Evolutionary conservation across 768 basidiomycete genomes (phyloP), one percentile per base, ranked within the genome.

Genomic region (Xanthoconium purpureum): DNA sequence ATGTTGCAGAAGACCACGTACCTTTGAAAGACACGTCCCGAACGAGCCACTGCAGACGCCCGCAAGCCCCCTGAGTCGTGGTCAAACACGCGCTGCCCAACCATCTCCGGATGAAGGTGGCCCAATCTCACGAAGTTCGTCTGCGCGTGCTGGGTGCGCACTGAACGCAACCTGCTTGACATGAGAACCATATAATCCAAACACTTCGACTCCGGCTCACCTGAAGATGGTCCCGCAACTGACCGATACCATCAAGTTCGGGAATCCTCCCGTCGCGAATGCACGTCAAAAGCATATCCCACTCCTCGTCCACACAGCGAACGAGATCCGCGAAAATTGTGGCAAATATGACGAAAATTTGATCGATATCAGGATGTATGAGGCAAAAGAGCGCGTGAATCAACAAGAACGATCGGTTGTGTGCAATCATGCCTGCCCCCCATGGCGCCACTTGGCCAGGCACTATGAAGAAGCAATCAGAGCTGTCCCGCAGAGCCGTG

Each of bases 361-460:
- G 53, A 42, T 63, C 58, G 28, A 63, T 20, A 14, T 50, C 54
- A 7, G 29, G 37, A 39, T 57, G 18, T 4, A 40, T 38, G 32
- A 66, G 60, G 24, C 44, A 57, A 46, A 66, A 66, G 44, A 66
- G 44, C 5, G 37, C 58, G 6, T 66, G 58, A 10, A 64, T 58
- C 20, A 55, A 28, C 12, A 66, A 42, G 29, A 60, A 62, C 6
- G 60, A 59, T n/a, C 38, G 39, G 37, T 60, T 57, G 36, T 61
- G 36, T 3, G 36, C 46, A 14, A 63, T 55, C 42, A 59, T 38
- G 35, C n/a, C 43, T 6, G 61, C 52, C 6, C 52, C 61, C 42
- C 52, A 55, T 2, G 59, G 58, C 7, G 56, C 46, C 4, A 55
- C 53, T 15, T 58, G 54, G 5, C 38, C 30, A 12, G 52, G 57